Conservation (phyloP, 495 filamentous ascomycete genomes). For the Usnea hakonensis region DNA sequence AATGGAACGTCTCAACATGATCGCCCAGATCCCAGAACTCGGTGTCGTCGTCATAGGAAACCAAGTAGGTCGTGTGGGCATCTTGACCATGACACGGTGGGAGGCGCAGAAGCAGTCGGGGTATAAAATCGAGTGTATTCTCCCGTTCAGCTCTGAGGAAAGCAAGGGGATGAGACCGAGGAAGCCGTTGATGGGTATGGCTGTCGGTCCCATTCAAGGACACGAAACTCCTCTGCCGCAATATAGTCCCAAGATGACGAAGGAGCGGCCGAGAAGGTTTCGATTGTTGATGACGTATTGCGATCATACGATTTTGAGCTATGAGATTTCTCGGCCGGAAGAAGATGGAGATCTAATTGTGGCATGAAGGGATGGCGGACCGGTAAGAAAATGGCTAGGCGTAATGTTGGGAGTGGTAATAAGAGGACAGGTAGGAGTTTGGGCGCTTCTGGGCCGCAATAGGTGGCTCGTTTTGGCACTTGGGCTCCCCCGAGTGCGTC, state of each 20-base stretch:
- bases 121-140: conserved; percentile 50
- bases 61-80: conserved; percentile 63
- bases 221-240: conserved; percentile 21
- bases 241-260: neutral
- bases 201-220: conserved; percentile 57
- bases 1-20: conserved; percentile 68
- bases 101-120: conserved; percentile 29
- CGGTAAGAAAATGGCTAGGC: neutral
- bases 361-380: neutral
- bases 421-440: neutral
- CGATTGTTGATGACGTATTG: conserved; percentile 68
- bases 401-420: neutral
- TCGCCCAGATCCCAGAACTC: conserved; percentile 67
- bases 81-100: conserved; percentile 60
- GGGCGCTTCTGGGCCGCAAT: neutral
- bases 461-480: neutral
- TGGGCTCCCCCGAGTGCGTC: neutral
- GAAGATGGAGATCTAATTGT: neutral
- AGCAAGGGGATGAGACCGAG: conserved; percentile 35
- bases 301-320: conserved; percentile 71
- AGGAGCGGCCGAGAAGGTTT: conserved; percentile 40
- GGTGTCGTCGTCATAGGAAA: conserved; percentile 67
- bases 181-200: conserved; percentile 46
- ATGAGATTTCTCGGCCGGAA: conserved; percentile 49
- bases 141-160: conserved; percentile 47